These are phyloP conservation scores for Mrakia frigida DNA, from an alignment of 768 basidiomycete species.

Conservation along the genomic window DNA sequence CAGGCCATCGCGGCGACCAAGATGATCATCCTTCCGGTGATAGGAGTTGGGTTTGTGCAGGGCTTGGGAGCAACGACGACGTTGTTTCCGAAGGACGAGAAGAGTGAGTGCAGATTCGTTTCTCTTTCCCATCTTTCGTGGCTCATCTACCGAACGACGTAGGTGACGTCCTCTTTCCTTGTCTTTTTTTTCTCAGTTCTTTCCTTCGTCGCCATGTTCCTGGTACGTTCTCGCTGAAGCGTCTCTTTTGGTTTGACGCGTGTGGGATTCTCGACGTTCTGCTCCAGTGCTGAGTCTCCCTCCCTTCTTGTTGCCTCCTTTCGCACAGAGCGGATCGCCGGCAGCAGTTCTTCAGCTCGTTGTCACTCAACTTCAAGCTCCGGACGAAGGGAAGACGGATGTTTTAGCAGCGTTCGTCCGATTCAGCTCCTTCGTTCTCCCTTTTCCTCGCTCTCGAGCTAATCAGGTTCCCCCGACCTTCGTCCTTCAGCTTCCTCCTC, in stretches of 20 bases:
- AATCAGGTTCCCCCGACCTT: not conserved
- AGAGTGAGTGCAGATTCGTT: not conserved
- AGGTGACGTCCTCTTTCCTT: not conserved
- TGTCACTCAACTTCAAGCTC: constrained; percentile 50
- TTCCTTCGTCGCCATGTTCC: constrained; percentile 50
- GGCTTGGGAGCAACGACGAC: not conserved
- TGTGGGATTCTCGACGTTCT: not conserved
- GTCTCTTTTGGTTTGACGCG: not conserved
- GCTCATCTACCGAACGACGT: too few species aligned
- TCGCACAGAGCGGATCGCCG: not conserved
- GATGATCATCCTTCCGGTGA: constrained; percentile 48
- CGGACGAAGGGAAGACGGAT: constrained; percentile 48
- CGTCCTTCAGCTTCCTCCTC: constrained; percentile 36
- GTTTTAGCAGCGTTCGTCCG: constrained; percentile 50
- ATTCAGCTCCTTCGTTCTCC: constrained; percentile 29
- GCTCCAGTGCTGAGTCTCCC: not conserved
- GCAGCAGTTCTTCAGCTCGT: constrained; percentile 43
- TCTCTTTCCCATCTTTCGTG: not conserved
- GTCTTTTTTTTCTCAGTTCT: constrained; percentile 39
- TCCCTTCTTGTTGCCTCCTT: not conserved
- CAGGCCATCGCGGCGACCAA: constrained; percentile 2
- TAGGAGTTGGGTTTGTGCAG: constrained; percentile 42
- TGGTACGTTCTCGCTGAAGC: constrained; percentile 30
- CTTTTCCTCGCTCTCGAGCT: too few species aligned
- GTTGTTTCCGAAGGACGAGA: not conserved